These are phyloP conservation scores for Tillandsia leiboldiana DNA, from an alignment of 176 grass and related monocot genomes.

Conservation along the genomic window DNA sequence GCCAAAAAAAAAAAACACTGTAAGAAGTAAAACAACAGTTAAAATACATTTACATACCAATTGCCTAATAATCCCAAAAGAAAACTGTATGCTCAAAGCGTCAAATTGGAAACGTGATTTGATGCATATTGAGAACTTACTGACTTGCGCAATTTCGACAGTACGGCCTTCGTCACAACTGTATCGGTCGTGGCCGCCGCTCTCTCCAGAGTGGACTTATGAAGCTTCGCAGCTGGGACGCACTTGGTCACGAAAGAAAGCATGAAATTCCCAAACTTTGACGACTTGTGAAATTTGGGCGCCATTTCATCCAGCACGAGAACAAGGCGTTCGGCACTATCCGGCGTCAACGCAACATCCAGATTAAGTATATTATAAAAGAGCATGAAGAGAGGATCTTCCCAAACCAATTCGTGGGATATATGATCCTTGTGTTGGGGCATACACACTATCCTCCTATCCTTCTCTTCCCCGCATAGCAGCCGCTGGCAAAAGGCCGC, in stretches of 20 bases:
- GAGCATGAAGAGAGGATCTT: conserved; percentile 58
- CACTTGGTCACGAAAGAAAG: conserved; percentile 49
- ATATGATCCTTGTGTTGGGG: conserved; percentile 38
- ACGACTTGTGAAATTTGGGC: conserved; percentile 34
- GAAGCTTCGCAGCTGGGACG: conserved; percentile 27
- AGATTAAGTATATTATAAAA: conserved; percentile 66
- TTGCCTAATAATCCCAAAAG: conserved; percentile 3
- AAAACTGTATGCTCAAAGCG: conserved; percentile 13
- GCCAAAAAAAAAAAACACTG: too few species aligned
- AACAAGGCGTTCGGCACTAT: conserved; percentile 31
- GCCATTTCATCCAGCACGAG: conserved; percentile 44
- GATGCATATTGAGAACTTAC: conserved; percentile 20
- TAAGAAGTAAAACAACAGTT: too few species aligned
- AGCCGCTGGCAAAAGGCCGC: conserved; percentile 65
- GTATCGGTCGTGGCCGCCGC: conserved; percentile 50
- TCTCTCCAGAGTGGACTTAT: conserved; percentile 46
- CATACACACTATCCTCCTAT: conserved; percentile 37
- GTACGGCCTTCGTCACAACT: conserved; percentile 67
- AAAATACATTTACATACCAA: too few species aligned
- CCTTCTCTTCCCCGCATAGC: conserved; percentile 35
- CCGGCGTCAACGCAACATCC: conserved; percentile 56
- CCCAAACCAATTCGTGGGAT: conserved; percentile 41
- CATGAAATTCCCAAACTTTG: conserved; percentile 84
- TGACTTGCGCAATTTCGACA: conserved; percentile 41
- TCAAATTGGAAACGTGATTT: neutral